Conservation (phyloP, 2,329 filamentous ascomycete species). For the Aureobasidium leucospermi region DNA sequence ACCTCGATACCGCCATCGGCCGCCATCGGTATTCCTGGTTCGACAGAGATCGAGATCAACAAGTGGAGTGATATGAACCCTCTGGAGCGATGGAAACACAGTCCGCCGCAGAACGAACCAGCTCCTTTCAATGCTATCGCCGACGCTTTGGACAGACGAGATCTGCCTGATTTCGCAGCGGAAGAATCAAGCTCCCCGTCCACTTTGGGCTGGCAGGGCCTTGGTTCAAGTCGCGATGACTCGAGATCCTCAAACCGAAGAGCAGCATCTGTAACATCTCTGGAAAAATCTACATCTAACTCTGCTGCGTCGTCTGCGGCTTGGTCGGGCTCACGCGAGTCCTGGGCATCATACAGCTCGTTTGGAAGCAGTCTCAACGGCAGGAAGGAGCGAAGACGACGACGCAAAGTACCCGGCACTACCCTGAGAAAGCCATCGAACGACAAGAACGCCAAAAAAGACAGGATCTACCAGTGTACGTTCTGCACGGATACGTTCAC, state of each 20-base stretch:
- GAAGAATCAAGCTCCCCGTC: slow-evolving; percentile 25
- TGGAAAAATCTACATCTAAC: slow-evolving; percentile 39
- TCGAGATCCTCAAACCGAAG: slow-evolving; percentile 45
- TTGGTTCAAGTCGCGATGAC: slow-evolving; percentile 42
- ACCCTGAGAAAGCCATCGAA: slow-evolving; percentile 24
- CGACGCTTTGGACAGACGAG: slow-evolving; percentile 44
- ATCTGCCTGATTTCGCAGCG: slow-evolving; percentile 20
- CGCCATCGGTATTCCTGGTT: slow-evolving; percentile 64
- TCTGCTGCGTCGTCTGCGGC: slow-evolving; percentile 45
- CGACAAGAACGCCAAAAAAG: slow-evolving; percentile 26
- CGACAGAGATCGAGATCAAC: slow-evolving; percentile 34
- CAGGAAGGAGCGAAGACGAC: slow-evolving; percentile 50
- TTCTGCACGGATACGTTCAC: slow-evolving; percentile 52
- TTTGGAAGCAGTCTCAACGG: slow-evolving; percentile 42
- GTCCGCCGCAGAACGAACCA: slow-evolving; percentile 62
- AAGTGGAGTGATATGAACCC: slow-evolving; percentile 21
- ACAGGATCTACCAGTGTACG: slow-evolving; percentile 51
- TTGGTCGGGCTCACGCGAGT: slow-evolving; percentile 50
- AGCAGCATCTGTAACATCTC: slow-evolving; percentile 47
- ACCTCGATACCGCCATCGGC: slow-evolving; percentile 60
- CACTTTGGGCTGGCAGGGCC: slow-evolving; percentile 33
- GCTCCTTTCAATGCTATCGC: slow-evolving; percentile 58
- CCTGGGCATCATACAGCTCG: slow-evolving; percentile 50
- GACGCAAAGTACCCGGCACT: slow-evolving; percentile 32
- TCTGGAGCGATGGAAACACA: slow-evolving; percentile 53